Conservation (phyloP, 495 filamentous ascomycete species). For the Cercophora newfieldiana region DNA sequence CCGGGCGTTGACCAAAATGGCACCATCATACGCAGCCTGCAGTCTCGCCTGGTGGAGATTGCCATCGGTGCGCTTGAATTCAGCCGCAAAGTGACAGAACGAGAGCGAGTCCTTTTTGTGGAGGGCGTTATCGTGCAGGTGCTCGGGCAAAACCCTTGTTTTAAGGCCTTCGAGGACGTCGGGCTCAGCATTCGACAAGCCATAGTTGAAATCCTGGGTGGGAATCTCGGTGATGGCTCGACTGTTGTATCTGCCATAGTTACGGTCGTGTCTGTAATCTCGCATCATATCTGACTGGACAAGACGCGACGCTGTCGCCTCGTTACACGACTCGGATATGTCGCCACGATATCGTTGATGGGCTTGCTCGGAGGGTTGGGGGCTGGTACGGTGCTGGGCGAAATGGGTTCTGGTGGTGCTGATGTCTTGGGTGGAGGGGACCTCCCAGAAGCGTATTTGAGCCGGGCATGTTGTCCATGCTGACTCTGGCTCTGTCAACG, state of each 20-base stretch:
- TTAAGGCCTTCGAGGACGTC: constrained; percentile 10
- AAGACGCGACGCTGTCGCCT: neutral
- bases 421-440: neutral
- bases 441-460: too few relatives aligned
- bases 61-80: constrained; percentile 9
- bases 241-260: neutral
- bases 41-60: constrained; percentile 9
- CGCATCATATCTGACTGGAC: constrained; percentile 2
- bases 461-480: too few relatives aligned
- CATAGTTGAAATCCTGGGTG: constrained; percentile 12
- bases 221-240: constrained; percentile 10
- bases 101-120: constrained; percentile 4
- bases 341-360: neutral
- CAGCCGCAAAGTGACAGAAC: constrained; percentile 11
- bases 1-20: constrained; percentile 13
- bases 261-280: neutral
- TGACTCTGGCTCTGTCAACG: too few relatives aligned
- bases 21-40: constrained; percentile 13
- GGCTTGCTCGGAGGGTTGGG: constrained; percentile 11
- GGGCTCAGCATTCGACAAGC: constrained; percentile 6
- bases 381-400: constrained; percentile 9
- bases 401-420: neutral
- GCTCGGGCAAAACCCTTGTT: neutral
- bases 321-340: constrained; percentile 7
- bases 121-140: constrained; percentile 6